Conservation (phyloP, 305 asterid genomes). For the Withania somnifera region DNA sequence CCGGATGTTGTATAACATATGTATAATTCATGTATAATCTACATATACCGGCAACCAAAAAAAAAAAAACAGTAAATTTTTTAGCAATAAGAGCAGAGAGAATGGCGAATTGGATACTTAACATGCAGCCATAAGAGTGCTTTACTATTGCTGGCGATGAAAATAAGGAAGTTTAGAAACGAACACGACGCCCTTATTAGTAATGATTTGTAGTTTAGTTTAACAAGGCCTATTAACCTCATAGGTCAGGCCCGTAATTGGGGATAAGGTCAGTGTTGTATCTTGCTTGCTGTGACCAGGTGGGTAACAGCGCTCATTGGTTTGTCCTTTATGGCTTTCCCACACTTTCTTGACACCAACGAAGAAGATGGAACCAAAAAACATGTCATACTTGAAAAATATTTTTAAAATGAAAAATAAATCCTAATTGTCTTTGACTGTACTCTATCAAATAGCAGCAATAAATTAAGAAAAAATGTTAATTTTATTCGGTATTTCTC, state of each 20-base stretch:
- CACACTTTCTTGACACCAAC: not conserved
- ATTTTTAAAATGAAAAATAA: not conserved
- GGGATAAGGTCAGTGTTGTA: not conserved
- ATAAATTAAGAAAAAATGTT: no score
- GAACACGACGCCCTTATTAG: not conserved
- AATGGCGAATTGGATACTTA: slow-evolving; percentile 8
- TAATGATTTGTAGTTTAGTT: not conserved
- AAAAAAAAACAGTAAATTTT: not conserved
- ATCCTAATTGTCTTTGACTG: no score
- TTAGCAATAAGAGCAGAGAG: not conserved
- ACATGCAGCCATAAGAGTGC: slow-evolving; percentile 55
- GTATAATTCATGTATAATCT: no score
- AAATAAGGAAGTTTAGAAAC: not conserved
- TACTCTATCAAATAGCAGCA: no score
- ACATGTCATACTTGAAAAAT: not conserved
- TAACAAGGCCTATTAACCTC: not conserved
- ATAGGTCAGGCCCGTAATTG: not conserved
- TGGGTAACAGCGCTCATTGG: not conserved
- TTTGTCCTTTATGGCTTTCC: not conserved
- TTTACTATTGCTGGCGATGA: slow-evolving; percentile 1
- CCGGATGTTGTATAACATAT: no score
- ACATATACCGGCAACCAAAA: not conserved
- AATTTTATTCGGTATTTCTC: no score
- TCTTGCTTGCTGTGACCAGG: not conserved
- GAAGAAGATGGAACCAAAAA: not conserved